Evolutionary conservation across 2,329 filamentous ascomycete genomes (phyloP).

Genomic region (Tolypocladium guangdongense): DNA sequence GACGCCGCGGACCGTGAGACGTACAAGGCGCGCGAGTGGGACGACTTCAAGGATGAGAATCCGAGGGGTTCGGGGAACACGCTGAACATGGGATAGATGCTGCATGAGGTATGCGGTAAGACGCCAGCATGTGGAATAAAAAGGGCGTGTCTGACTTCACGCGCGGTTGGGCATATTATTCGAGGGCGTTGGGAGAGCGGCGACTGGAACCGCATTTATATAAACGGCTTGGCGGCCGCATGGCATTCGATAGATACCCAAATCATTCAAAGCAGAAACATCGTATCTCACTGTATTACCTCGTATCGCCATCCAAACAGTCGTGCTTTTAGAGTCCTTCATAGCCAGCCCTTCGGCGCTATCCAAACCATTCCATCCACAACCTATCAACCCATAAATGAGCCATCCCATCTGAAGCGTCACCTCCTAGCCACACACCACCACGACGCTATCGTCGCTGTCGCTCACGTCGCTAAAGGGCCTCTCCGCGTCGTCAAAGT

Average conservation of each 20-base stretch:
- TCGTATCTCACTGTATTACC: background rate
- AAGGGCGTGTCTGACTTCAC: background rate
- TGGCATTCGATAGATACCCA: background rate
- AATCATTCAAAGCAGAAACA: background rate
- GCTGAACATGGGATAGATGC: slow-evolving; percentile 53
- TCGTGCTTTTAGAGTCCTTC: background rate
- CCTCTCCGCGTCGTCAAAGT: background rate
- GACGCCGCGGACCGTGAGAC: slow-evolving; percentile 84
- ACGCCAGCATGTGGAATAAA: background rate
- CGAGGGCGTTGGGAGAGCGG: background rate
- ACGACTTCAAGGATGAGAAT: slow-evolving; percentile 87
- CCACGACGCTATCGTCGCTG: slow-evolving; percentile 6
- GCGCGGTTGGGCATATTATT: background rate
- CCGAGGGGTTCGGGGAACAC: slow-evolving; percentile 77
- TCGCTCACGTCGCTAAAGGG: slow-evolving; percentile 5
- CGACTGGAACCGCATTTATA: background rate
- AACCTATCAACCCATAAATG: background rate
- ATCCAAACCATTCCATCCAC: background rate
- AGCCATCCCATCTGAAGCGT: no score
- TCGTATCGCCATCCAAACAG: background rate
- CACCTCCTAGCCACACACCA: background rate
- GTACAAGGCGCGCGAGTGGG: slow-evolving; percentile 89
- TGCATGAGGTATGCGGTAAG: background rate
- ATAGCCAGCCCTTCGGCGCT: background rate
- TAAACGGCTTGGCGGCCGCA: background rate